These are phyloP conservation scores for Monilinia vaccinii-corymbosi DNA, from an alignment of 2,329 filamentous ascomycete genomes.

Conservation along the genomic window DNA sequence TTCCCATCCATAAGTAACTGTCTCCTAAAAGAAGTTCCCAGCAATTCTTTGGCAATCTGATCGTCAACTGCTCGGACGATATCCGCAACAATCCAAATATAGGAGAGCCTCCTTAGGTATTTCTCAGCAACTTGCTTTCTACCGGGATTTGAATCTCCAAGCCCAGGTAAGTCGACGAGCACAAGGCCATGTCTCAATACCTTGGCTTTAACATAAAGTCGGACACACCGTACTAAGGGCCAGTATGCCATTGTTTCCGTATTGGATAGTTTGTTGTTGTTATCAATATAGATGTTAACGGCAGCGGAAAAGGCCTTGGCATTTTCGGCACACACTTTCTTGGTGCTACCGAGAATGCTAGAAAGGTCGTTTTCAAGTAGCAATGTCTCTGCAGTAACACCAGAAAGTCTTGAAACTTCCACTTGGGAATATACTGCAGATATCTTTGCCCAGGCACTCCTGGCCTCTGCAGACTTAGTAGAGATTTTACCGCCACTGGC, in stretches of 20 bases:
- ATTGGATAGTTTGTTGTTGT: not conserved
- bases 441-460: not conserved
- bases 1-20: conserved; percentile 3
- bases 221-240: conserved; percentile 4
- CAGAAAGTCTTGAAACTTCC: too few relatives aligned
- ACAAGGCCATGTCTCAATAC: not conserved
- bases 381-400: too few relatives aligned
- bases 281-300: not conserved
- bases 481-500: not conserved
- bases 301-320: not conserved
- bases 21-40: not conserved
- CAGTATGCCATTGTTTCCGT: not conserved
- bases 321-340: too few relatives aligned
- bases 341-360: too few relatives aligned
- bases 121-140: not conserved
- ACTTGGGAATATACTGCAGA: too few relatives aligned
- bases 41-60: not conserved
- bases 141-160: not conserved
- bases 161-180: not conserved
- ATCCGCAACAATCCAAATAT: not conserved
- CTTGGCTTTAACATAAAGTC: not conserved
- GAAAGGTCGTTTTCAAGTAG: too few relatives aligned
- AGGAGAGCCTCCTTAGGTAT: not conserved
- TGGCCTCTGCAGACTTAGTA: not conserved
- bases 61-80: not conserved